Evolutionary conservation across 129 eudicot genomes (phyloP).

Genomic region (Oenanthe sinensis): DNA sequence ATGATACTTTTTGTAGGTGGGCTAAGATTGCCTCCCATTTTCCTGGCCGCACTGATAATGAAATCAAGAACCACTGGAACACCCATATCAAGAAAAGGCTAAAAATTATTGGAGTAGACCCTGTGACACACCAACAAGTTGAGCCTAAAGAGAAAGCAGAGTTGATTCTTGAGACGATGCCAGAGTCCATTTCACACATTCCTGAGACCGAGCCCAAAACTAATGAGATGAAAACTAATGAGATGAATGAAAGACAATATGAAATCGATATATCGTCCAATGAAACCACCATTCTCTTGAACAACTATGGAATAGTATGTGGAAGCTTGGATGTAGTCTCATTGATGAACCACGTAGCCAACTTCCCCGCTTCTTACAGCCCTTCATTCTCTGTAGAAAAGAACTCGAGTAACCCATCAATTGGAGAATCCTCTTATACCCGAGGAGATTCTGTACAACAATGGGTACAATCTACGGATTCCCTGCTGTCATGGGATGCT

Average conservation of each 20-base stretch:
- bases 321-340: conserved; percentile 19
- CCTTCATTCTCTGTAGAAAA: conserved; percentile 29
- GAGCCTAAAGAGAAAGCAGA: conserved; percentile 27
- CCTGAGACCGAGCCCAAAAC: background rate
- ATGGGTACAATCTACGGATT: conserved; percentile 28
- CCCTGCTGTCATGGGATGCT: conserved; percentile 44
- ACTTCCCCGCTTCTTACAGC: conserved; percentile 16
- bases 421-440: conserved; percentile 20
- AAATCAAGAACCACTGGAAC: conserved; percentile 72
- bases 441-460: conserved; percentile 31
- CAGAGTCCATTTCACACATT: conserved; percentile 3
- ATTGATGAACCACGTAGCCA: conserved; percentile 23
- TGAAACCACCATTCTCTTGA: conserved; percentile 6
- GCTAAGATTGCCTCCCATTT: conserved; percentile 66
- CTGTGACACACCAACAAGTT: conserved; percentile 33
- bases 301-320: conserved; percentile 12
- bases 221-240: conserved; percentile 3
- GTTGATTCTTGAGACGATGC: background rate
- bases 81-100: conserved; percentile 70
- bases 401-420: conserved; percentile 21
- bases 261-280: conserved; percentile 8
- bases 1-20: conserved; percentile 37
- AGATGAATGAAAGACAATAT: background rate
- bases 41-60: conserved; percentile 76
- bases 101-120: conserved; percentile 43